Evolutionary conservation across 2,329 filamentous ascomycete species (phyloP).

Genomic region (Ustulina deusta): DNA sequence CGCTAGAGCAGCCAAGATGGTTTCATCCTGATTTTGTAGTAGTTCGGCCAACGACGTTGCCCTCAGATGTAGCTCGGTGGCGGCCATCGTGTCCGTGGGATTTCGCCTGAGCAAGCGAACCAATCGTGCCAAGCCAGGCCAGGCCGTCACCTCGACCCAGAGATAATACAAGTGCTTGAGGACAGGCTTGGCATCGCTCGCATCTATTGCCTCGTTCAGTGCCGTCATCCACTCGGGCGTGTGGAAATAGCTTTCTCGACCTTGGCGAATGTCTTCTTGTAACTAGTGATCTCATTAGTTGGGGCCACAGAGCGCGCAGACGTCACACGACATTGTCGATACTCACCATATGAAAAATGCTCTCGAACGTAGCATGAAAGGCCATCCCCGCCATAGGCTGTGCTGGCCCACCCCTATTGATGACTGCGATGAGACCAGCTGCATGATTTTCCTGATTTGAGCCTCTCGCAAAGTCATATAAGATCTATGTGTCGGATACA

Average conservation of each 20-base stretch:
- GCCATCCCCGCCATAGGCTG: slow-evolving; percentile 45
- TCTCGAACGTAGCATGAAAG: slow-evolving; percentile 47
- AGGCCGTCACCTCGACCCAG: slow-evolving; percentile 46
- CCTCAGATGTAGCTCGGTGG: slow-evolving; percentile 42
- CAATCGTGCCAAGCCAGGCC: slow-evolving; percentile 46
- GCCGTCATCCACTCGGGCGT: slow-evolving; percentile 43
- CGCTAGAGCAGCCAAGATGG: slow-evolving; percentile 37
- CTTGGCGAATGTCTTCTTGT: slow-evolving; percentile 47
- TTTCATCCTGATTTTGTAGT: slow-evolving; percentile 41
- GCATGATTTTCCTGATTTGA: slow-evolving; percentile 48
- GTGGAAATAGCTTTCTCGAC: slow-evolving; percentile 46
- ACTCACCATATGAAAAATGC: slow-evolving; percentile 48
- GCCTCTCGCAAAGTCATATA: slow-evolving; percentile 47
- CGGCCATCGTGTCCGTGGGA: slow-evolving; percentile 43
- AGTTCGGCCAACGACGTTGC: slow-evolving; percentile 41
- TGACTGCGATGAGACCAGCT: slow-evolving; percentile 47
- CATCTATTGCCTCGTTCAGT: slow-evolving; percentile 42
- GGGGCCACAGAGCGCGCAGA: neutral
- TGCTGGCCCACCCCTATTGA: slow-evolving; percentile 42
- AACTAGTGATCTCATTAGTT: slow-evolving; percentile 42
- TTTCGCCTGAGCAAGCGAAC: slow-evolving; percentile 40
- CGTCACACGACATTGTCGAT: neutral
- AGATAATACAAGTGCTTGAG: slow-evolving; percentile 45
- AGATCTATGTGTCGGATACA: slow-evolving; percentile 38
- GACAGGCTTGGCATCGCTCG: slow-evolving; percentile 33